A percentile compares a stretch with the other conserved stretches of the same genome.
These are phyloP conservation scores for Trichoderma guizhouense DNA, from an alignment of 2,329 filamentous ascomycete species.

Conservation along the genomic window DNA sequence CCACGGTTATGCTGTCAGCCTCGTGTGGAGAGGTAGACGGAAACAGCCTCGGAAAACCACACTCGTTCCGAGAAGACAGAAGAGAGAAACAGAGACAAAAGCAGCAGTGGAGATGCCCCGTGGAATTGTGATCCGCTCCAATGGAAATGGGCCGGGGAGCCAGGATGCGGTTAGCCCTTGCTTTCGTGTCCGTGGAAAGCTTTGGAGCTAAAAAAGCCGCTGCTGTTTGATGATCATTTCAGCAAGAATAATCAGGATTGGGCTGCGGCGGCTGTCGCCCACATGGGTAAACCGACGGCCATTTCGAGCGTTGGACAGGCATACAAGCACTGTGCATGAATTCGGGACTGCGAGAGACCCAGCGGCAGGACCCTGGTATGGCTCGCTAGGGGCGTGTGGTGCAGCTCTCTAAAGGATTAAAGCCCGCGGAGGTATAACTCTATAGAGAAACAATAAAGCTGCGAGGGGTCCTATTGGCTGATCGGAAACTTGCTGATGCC, in stretches of 20 bases:
- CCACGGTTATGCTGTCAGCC: not conserved
- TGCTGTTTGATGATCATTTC: not conserved
- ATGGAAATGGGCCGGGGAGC: not conserved
- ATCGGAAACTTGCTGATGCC: conserved; percentile 1
- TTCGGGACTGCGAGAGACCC: not conserved
- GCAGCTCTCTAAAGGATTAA: not conserved
- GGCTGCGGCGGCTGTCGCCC: not conserved
- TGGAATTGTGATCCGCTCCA: conserved; percentile 9
- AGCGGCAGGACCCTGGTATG: not conserved
- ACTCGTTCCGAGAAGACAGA: not conserved
- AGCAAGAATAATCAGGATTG: not conserved
- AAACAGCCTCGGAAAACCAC: not conserved
- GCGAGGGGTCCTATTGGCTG: not conserved
- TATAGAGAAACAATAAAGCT: conserved; percentile 13
- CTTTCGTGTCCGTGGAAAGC: conserved; percentile 6
- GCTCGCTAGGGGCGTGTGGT: not conserved
- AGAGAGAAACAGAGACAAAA: not conserved
- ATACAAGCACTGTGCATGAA: conserved; percentile 1
- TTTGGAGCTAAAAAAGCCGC: not conserved
- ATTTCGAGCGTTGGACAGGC: not conserved
- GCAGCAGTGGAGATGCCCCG: not conserved
- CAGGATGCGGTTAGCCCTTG: not conserved
- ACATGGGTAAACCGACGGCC: conserved; percentile 1
- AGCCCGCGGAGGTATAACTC: conserved; percentile 14
- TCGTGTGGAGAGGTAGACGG: not conserved